These are phyloP conservation scores for Picochlorum sp. DNA, from an alignment of 139 green algal genomes.

Conservation along the genomic window DNA sequence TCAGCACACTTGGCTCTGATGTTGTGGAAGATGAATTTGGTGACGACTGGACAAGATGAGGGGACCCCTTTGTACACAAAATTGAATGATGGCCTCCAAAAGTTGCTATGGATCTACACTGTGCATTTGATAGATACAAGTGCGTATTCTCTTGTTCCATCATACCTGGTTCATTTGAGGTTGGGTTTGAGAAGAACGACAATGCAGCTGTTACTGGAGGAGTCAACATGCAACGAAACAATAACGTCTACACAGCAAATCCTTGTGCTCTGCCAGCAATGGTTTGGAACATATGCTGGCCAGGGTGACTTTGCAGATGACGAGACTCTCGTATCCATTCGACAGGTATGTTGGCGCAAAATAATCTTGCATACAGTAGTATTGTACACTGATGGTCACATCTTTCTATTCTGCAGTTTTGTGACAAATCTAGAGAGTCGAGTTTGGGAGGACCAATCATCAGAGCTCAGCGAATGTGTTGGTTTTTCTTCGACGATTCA, in stretches of 20 bases:
- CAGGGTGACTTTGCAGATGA: constrained; percentile 21
- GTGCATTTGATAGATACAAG: constrained; percentile 34
- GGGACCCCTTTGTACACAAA: constrained; percentile 14
- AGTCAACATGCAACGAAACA: constrained; percentile 18
- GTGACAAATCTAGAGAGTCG: background rate
- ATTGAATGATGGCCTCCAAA: constrained; percentile 23
- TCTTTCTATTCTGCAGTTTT: constrained; percentile 13
- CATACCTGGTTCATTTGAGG: constrained; percentile 50
- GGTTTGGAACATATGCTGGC: constrained; percentile 22
- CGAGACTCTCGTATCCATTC: constrained; percentile 16
- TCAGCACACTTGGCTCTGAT: constrained; percentile 51
- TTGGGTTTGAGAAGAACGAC: constrained; percentile 20
- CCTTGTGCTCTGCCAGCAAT: constrained; percentile 10
- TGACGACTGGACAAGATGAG: constrained; percentile 10
- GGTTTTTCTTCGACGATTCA: constrained; percentile 26
- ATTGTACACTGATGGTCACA: background rate
- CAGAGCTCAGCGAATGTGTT: constrained; percentile 23
- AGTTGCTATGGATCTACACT: constrained; percentile 25
- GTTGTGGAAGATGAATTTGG: constrained; percentile 43
- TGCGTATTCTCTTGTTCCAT: constrained; percentile 29
- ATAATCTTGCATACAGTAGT: background rate
- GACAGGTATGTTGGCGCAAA: background rate
- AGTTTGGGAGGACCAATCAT: constrained; percentile 19
- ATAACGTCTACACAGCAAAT: constrained; percentile 20
- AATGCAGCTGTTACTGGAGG: constrained; percentile 28